These are phyloP conservation scores for Phallus indusiatus DNA, from an alignment of 768 basidiomycete species.

Conservation along the genomic window DNA sequence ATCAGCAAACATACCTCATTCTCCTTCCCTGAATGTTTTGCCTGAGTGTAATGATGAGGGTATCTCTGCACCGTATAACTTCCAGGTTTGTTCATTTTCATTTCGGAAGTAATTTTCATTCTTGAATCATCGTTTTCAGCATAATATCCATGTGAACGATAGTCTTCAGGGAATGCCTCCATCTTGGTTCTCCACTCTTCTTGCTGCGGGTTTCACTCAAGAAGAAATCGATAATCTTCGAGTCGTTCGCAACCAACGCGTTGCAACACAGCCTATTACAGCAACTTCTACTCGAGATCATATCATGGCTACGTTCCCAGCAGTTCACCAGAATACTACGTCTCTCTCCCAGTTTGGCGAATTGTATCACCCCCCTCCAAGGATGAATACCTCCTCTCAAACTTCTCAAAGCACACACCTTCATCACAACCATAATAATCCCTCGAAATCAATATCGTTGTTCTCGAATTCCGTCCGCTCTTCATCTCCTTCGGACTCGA, in stretches of 20 bases:
- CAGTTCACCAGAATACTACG: background rate
- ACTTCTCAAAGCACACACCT: background rate
- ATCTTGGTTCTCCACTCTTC: slow-evolving; percentile 58
- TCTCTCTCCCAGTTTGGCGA: background rate
- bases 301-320: background rate
- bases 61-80: slow-evolving; percentile 67
- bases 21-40: slow-evolving; percentile 5
- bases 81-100: slow-evolving; percentile 41
- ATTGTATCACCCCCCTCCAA: background rate
- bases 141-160: slow-evolving; percentile 74
- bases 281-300: background rate
- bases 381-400: background rate
- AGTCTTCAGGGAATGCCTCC: slow-evolving; percentile 63
- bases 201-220: slow-evolving; percentile 53
- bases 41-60: slow-evolving; percentile 39
- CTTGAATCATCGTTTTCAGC: slow-evolving; percentile 30
- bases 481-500: slow-evolving; percentile 28
- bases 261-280: background rate
- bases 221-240: slow-evolving; percentile 60
- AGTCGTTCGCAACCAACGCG: slow-evolving; percentile 21
- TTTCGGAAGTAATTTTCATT: background rate
- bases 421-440: background rate
- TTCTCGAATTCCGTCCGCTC: slow-evolving; percentile 28
- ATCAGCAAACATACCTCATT: slow-evolving; percentile 15
- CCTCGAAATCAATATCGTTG: slow-evolving; percentile 19